These are phyloP conservation scores for Berberis vulgaris DNA, from an alignment of 164 flowering plant genomes.

Conservation along the genomic window DNA sequence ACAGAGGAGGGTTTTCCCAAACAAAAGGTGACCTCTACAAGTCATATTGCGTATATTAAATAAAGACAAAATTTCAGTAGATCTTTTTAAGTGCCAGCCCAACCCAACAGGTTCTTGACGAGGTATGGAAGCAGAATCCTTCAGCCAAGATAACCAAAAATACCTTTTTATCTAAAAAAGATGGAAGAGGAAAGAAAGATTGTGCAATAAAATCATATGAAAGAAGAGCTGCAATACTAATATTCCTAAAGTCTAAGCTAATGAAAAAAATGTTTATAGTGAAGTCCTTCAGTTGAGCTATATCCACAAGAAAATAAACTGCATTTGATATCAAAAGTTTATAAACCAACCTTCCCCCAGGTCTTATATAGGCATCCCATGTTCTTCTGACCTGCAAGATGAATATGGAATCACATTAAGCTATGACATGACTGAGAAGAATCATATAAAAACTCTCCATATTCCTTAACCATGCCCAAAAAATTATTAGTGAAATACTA, in stretches of 20 bases:
- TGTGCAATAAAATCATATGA: neutral
- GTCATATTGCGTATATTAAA: too few species aligned
- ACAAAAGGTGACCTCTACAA: too few species aligned
- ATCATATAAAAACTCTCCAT: neutral
- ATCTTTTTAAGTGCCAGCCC: too few species aligned
- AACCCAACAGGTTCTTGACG: too few species aligned
- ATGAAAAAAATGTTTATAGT: neutral
- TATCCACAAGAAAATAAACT: neutral
- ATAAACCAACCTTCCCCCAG: conserved; percentile 76
- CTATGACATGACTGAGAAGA: neutral
- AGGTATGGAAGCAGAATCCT: too few species aligned
- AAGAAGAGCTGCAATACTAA: neutral
- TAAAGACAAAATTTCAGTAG: too few species aligned
- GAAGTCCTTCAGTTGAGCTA: neutral
- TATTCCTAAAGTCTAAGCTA: neutral
- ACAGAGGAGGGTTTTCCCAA: too few species aligned
- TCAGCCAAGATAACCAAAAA: too few species aligned
- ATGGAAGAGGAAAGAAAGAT: neutral
- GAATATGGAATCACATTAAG: conserved; percentile 5
- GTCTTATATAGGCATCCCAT: conserved; percentile 94
- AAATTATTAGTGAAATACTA: neutral
- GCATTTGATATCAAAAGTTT: neutral
- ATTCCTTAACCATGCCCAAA: neutral
- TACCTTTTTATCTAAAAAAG: neutral
- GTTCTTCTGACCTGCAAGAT: conserved; percentile 73